These are phyloP conservation scores for Potentilla sterilis DNA, from an alignment of 306 rosid genomes.

Conservation along the genomic window DNA sequence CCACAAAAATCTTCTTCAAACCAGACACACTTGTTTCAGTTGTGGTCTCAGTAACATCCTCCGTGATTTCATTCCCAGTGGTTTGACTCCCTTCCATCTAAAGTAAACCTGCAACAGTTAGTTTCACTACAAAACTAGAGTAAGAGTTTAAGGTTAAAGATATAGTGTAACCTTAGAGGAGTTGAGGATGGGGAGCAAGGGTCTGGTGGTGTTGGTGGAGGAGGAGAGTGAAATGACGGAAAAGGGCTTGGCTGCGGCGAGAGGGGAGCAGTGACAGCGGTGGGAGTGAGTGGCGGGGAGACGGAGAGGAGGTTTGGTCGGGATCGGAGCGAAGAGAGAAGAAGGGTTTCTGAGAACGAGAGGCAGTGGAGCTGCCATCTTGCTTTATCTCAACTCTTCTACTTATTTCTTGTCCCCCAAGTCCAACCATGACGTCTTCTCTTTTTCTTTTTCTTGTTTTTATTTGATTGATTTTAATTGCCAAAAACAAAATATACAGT, in stretches of 20 bases:
- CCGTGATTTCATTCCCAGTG: slow-evolving; percentile 49
- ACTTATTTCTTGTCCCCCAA: slow-evolving; percentile 11
- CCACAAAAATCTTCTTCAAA: slow-evolving; percentile 79
- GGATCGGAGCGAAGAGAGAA: slow-evolving; percentile 1
- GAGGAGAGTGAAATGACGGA: slow-evolving; percentile 19
- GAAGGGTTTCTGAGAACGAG: slow-evolving; percentile 22
- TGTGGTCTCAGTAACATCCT: slow-evolving; percentile 36
- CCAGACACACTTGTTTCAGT: slow-evolving; percentile 29
- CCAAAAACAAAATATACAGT: background rate
- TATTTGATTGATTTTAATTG: background rate
- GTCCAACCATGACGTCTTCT: background rate
- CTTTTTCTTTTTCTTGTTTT: background rate
- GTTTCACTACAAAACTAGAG: background rate
- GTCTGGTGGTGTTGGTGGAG: slow-evolving; percentile 18
- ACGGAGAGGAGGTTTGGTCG: slow-evolving; percentile 13
- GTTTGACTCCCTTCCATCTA: slow-evolving; percentile 80
- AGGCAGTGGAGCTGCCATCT: slow-evolving; percentile 61
- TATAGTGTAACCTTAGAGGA: slow-evolving; percentile 41
- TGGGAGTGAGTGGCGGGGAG: slow-evolving; percentile 11
- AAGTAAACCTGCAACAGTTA: background rate
- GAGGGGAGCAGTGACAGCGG: slow-evolving; percentile 7
- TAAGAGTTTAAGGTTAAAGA: background rate
- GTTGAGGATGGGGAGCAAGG: slow-evolving; percentile 33
- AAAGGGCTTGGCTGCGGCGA: slow-evolving; percentile 19
- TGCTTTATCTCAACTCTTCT: slow-evolving; percentile 17